A percentile compares a stretch with the other conserved stretches of the same genome.
These are phyloP conservation scores for Trichosporon asahii DNA, from an alignment of 1,284 basidiomycete species.

Conservation along the genomic window DNA sequence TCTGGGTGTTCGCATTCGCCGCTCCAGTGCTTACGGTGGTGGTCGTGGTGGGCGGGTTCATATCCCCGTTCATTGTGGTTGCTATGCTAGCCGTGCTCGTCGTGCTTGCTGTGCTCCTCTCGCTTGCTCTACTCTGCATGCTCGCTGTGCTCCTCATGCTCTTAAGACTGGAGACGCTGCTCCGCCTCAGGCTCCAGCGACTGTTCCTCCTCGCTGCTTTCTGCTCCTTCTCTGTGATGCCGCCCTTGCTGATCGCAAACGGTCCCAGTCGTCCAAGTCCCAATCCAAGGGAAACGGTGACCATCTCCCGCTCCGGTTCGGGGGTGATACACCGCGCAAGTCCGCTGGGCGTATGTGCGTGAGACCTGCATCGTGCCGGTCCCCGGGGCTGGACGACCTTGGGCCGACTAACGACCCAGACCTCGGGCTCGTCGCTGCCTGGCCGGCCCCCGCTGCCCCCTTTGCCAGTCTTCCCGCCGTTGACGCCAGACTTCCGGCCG, in stretches of 20 bases:
- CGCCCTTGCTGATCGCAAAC: neutral
- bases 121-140: neutral
- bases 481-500: too few species aligned
- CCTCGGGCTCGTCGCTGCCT: too few species aligned
- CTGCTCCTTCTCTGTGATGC: neutral
- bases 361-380: neutral
- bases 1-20: neutral
- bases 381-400: neutral
- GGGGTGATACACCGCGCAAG: neutral
- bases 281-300: neutral
- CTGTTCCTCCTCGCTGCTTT: neutral
- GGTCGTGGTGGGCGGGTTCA: neutral
- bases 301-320: neutral
- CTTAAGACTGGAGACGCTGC: neutral
- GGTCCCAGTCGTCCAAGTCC: neutral
- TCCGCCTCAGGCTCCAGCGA: neutral
- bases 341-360: neutral
- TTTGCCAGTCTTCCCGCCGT: too few species aligned
- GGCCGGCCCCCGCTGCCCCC: too few species aligned
- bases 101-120: neutral
- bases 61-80: neutral
- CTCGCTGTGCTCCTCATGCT: neutral
- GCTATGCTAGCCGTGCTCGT: neutral
- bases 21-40: neutral
- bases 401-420: neutral